Percentiles rank a stretch among this genome's conserved stretches.
These are phyloP conservation scores for Phytophthora uliginosa DNA, from an alignment of 352 stramenopile genomes.

Conservation along the genomic window DNA sequence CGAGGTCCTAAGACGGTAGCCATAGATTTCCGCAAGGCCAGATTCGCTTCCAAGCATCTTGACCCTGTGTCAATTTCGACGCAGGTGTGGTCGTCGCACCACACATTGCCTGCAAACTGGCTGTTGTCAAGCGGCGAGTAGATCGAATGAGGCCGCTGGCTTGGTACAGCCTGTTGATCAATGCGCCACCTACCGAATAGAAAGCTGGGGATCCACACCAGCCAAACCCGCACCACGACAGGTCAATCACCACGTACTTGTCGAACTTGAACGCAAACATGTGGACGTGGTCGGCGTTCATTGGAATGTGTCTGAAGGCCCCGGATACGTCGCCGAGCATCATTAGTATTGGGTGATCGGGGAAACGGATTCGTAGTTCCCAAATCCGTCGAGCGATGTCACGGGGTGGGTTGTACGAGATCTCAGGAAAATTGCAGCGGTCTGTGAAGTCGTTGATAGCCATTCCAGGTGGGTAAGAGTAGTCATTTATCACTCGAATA, in stretches of 20 bases:
- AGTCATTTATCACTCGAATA: neutral
- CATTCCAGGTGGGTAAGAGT: neutral
- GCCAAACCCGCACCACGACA: neutral
- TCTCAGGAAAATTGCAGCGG: neutral
- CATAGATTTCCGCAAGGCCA: too few species aligned
- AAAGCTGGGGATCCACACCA: neutral
- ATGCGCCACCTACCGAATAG: neutral
- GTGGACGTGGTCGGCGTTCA: neutral
- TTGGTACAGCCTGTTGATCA: neutral
- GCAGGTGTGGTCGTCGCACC: neutral
- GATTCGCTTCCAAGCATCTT: too few species aligned
- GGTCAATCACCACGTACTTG: neutral
- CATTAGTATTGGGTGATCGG: slow-evolving; percentile 3
- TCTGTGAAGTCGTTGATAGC: neutral
- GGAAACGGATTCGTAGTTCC: too few species aligned
- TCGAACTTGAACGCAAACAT: slow-evolving; percentile 5
- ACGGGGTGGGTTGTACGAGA: neutral
- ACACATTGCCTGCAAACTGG: neutral
- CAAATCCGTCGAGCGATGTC: neutral
- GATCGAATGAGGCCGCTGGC: neutral
- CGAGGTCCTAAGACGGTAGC: too few species aligned
- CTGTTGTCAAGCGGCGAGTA: neutral
- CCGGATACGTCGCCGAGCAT: slow-evolving; percentile 4
- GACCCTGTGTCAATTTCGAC: too few species aligned
- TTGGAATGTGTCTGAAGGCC: neutral